Percentiles rank a stretch among this genome's conserved stretches.
Conservation (phyloP, 768 basidiomycete species). For the Boletus sp. region DNA sequence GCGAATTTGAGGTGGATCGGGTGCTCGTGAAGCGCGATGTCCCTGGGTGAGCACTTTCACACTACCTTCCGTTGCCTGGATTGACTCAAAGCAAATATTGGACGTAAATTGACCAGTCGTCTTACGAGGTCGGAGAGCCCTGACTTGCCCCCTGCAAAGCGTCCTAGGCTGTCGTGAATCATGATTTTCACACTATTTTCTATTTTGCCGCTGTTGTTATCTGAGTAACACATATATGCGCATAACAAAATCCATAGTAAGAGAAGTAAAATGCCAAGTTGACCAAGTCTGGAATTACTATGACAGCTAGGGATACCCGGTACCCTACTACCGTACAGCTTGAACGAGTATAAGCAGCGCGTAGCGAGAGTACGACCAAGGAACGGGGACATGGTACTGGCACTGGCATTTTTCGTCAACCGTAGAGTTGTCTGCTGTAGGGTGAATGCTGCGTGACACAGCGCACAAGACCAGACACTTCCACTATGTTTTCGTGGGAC, state of each 20-base stretch:
- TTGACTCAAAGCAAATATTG: no score
- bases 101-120: no score
- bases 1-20: no score
- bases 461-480: background rate
- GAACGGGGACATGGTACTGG: background rate
- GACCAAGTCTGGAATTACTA: background rate
- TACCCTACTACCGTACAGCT: background rate
- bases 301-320: background rate
- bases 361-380: background rate
- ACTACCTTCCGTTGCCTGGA: no score
- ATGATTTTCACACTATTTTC: no score
- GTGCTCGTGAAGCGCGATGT: no score
- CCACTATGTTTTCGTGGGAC: background rate
- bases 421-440: background rate
- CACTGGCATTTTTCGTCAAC: no score
- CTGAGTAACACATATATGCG: no score
- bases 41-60: no score
- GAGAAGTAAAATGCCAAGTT: background rate
- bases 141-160: background rate
- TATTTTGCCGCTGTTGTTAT: no score
- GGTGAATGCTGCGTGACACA: background rate
- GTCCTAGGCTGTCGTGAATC: background rate
- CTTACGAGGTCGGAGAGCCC: background rate
- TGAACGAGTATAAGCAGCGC: background rate
- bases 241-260: background rate